Conservation (phyloP, 352 stramenopile genomes). For the Pythium rhizo-oryzae region DNA sequence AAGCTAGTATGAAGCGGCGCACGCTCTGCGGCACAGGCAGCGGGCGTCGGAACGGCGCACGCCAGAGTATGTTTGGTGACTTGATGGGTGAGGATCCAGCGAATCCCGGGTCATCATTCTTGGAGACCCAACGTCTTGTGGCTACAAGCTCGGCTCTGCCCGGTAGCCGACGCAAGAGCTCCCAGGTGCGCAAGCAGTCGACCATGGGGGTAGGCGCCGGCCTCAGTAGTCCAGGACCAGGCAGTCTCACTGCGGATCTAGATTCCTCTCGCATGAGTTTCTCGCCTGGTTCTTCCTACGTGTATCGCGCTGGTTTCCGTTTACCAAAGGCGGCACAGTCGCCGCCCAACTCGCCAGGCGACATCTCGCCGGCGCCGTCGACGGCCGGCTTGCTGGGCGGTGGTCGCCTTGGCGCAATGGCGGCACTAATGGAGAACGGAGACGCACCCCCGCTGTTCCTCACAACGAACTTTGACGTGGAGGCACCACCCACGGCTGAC, state of each 20-base stretch:
- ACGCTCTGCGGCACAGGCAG: conserved; percentile 39
- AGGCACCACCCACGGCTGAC: background rate
- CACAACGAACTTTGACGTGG: conserved; percentile 14
- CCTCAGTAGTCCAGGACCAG: conserved; percentile 6
- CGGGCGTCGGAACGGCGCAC: conserved; percentile 18
- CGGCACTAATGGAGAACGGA: conserved; percentile 8
- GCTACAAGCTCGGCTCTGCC: conserved; percentile 22
- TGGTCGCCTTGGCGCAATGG: conserved; percentile 14
- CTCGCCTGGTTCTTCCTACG: conserved; percentile 29
- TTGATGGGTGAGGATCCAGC: conserved; percentile 20
- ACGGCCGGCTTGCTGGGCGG: background rate
- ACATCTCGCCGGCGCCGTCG: conserved; percentile 3
- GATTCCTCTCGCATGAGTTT: conserved; percentile 31
- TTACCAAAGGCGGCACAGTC: conserved; percentile 32
- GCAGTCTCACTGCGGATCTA: conserved; percentile 18
- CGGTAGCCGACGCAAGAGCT: conserved; percentile 28
- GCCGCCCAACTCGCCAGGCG: conserved; percentile 28
- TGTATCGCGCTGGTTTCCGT: conserved; percentile 34
- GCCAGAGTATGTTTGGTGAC: conserved; percentile 27
- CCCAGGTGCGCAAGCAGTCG: conserved; percentile 15
- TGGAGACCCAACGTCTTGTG: conserved; percentile 55
- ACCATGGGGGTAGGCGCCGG: background rate
- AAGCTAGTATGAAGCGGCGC: conserved; percentile 70
- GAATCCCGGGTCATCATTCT: conserved; percentile 35
- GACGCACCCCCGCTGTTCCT: conserved; percentile 23